phyloP scores from a whole-genome alignment of 192 early-diverging fungal genomes.

The Geosiphon pyriformis region DNA sequence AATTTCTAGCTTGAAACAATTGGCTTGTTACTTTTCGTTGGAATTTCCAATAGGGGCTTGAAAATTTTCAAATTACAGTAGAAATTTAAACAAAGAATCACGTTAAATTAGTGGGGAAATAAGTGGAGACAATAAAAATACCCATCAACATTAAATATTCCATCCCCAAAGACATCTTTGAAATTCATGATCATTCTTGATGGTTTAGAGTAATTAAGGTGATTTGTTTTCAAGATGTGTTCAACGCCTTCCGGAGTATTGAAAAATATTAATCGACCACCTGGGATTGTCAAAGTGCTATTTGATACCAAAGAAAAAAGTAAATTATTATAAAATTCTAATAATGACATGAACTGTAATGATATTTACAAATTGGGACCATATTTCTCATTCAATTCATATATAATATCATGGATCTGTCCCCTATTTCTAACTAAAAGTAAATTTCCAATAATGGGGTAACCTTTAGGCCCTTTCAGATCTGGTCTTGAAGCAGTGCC shows the following conservation, averaged over 20 bases:
- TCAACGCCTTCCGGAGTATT: slow-evolving; percentile 28
- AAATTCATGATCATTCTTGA: background rate
- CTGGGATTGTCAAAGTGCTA: slow-evolving; percentile 25
- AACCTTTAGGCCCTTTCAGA: slow-evolving; percentile 27
- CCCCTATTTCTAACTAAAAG: slow-evolving; percentile 14
- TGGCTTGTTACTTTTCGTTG: slow-evolving; percentile 9
- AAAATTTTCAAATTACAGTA: background rate
- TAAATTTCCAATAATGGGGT: slow-evolving; percentile 32
- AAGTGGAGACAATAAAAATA: background rate
- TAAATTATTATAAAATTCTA: background rate
- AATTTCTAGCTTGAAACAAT: slow-evolving; percentile 7
- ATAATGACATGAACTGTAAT: too few species aligned
- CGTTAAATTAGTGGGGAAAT: background rate
- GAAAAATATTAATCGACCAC: slow-evolving; percentile 26
- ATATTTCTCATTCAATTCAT: background rate
- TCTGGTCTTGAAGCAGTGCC: slow-evolving; percentile 27
- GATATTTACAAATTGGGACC: too few species aligned
- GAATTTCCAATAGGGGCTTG: background rate
- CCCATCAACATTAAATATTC: background rate
- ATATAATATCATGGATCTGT: background rate
- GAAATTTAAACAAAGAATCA: background rate
- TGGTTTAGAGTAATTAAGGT: background rate
- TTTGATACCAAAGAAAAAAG: slow-evolving; percentile 16
- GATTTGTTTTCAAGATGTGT: slow-evolving; percentile 22
- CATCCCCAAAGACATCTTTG: background rate